These are phyloP conservation scores for Arachnopeziza araneosa DNA, from an alignment of 2,329 filamentous ascomycete species.

Conservation along the genomic window DNA sequence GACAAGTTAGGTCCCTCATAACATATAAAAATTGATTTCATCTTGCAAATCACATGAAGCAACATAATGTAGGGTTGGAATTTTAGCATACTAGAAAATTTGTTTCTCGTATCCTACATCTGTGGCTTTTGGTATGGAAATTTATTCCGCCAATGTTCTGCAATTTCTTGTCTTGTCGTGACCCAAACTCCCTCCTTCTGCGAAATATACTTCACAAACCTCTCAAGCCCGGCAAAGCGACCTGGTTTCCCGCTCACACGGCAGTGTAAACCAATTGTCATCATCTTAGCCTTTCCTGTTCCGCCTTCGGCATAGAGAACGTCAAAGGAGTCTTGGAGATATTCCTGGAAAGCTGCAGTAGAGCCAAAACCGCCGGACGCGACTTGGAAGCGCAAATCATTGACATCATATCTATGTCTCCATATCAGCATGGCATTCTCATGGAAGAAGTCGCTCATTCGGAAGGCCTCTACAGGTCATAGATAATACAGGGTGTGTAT, in stretches of 20 bases:
- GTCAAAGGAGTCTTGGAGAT: conserved; percentile 46
- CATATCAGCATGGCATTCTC: not conserved
- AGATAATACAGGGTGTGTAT: not conserved
- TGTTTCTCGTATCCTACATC: not conserved
- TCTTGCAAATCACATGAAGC: too few relatives aligned
- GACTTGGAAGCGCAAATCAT: conserved; percentile 10
- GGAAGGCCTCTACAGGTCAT: too few relatives aligned
- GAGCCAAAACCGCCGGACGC: conserved; percentile 3
- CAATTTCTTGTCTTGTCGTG: not conserved
- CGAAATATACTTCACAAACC: conserved; percentile 46
- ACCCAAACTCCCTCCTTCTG: not conserved
- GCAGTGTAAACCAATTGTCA: conserved; percentile 50
- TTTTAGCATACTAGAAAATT: too few relatives aligned
- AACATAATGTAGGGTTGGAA: too few relatives aligned
- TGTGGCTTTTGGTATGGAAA: not conserved
- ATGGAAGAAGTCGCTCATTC: too few relatives aligned
- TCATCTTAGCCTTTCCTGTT: conserved; percentile 43
- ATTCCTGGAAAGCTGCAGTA: conserved; percentile 15
- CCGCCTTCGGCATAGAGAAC: conserved; percentile 40
- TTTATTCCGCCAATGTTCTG: not conserved
- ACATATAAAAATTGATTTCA: too few relatives aligned
- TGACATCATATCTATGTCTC: conserved; percentile 2
- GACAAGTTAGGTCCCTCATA: too few relatives aligned
- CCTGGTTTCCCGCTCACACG: conserved; percentile 46
- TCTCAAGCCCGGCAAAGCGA: conserved; percentile 41